Evolutionary conservation across 2,329 filamentous ascomycete species (phyloP), one percentile per base, ranked within the genome.

Genomic region (Ophiosphaerella herpotricha): DNA sequence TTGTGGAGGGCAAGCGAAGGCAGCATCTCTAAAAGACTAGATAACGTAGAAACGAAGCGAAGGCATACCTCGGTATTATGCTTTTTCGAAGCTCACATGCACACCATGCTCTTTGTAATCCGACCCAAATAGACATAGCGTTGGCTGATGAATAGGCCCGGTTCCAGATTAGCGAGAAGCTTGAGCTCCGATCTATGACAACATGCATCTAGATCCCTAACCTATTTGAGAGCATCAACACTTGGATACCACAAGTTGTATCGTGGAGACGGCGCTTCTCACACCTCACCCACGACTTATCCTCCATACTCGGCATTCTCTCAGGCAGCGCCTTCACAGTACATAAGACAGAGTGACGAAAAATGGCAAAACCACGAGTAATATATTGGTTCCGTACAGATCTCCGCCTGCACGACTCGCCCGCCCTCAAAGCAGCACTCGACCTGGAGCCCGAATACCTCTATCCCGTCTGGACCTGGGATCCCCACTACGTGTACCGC

Each of bases 341-440:
- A 29, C 26, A 29, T 7, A 29, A 29, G n/a, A 26, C 34, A 41
- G 16, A 7, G 13, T 14, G 29, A 16, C 18, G 44, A 45, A 14
- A 14, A 5, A 71, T 69, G 65, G 40, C 66, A 5, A 75, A 75
- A 60, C 75, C 82, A 35, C 75, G 82, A 43, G 87, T 91, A 2
- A 80, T 91, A 31, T 90, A 89, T 69, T 91, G 88, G 88, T 90
- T 90, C 63, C 83, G 89, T 46, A 91, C 89, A 5, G 89, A 91
- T 67, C 77, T 91, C 9, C 85, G 89, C 16, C 81, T 92, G 2
- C 88, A 91, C 72, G 89, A 91, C 70, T 90, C 87, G 0, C 88
- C 88, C 7, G 88, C 87, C 1, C 76, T 92, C 23, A 81, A 85
- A 67, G 87, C 87, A 2, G 89, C 89, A 0, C 73, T 92, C 7